Evolutionary conservation across 371 early-diverging fungal genomes (phyloP), one percentile per base, ranked within the genome.

Genomic region (Actinomucor elegans): DNA sequence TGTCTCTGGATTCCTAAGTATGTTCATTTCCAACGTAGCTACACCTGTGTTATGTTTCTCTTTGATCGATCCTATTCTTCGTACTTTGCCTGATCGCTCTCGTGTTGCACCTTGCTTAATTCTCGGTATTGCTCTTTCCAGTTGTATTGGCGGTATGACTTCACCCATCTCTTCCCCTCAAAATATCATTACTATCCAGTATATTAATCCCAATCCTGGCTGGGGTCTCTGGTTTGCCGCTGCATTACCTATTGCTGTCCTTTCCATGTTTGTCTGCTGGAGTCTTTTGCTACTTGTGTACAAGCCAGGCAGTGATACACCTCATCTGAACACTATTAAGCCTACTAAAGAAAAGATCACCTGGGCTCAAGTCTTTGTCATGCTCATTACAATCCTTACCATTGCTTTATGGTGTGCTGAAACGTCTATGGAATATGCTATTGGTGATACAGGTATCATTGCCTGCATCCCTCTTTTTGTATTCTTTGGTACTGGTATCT

Each of bases 151-250:
- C 40, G 97, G 97, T 29, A 96, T 97, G 97, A 92, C 94, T 0
- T 90, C 94, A n/a, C 98, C 98, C 4, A 97, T 97, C 65, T 81
- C 93, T 9, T 93, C 94, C 4, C 98, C 98, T 20, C 97, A 98
- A 61, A 97, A 97, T 75, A 86, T 88, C 48, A 84, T 97, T 35
- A 87, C 96, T 5, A 72, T 98, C 42, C 79, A 82, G 65, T 86
- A 84, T 56, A 94, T 97, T 92, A 57, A 79, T 21, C 96, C 95
- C 7, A 66, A 84, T 6, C 93, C 94, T 3, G 84, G 92, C 38
- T 94, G 94, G 94, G 64, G 84, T 52, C 79, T 90, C 59, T 94
- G 94, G 94, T 91, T 94, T 51, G 67, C 73, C 2, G 83, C 87
- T 18, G 80, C 93, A 1, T 63, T 93, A 27, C 94, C 94, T 0